These are phyloP conservation scores for Sanghuangporus weigelae DNA, from an alignment of 1,284 basidiomycete genomes.

Conservation along the genomic window DNA sequence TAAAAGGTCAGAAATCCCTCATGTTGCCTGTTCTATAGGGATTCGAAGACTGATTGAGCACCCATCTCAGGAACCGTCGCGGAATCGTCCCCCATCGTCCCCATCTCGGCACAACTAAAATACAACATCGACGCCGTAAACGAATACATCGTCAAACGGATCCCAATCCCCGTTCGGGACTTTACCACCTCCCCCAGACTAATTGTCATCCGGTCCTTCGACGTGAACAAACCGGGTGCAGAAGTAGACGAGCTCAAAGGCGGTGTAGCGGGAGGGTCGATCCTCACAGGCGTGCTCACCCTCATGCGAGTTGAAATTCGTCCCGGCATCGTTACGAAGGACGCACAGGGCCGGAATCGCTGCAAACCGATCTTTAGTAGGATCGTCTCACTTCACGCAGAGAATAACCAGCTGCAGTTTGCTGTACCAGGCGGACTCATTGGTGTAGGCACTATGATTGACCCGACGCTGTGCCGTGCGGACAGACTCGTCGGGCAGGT, in stretches of 20 bases:
- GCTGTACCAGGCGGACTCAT: conserved; percentile 97
- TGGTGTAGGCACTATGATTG: conserved; percentile 96
- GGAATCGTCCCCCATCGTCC: conserved; percentile 94
- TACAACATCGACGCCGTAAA: conserved; percentile 99
- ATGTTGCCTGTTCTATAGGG: neutral
- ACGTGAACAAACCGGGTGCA: conserved; percentile 98
- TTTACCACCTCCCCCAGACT: conserved; percentile 89
- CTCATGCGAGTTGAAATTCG: conserved; percentile 96
- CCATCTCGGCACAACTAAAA: conserved; percentile 96
- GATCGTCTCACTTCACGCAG: conserved; percentile 90
- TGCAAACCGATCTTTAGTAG: conserved; percentile 93
- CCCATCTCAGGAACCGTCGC: conserved; percentile 79
- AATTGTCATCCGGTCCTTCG: conserved; percentile 99
- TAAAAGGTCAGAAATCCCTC: conserved; percentile 58
- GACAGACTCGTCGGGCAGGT: conserved; percentile 97
- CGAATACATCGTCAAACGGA: conserved; percentile 97
- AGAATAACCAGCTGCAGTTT: conserved; percentile 92
- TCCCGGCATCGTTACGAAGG: conserved; percentile 96
- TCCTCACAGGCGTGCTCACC: conserved; percentile 87
- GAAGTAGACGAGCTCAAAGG: conserved; percentile 97
- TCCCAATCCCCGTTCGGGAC: conserved; percentile 91
- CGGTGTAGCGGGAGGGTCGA: conserved; percentile 96
- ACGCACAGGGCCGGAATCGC: conserved; percentile 82
- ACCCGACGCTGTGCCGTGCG: conserved; percentile 94
- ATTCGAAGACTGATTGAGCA: neutral